Base-by-base conservation (phyloP, 495 filamentous ascomycete species). In the Penicillium parvum region DNA sequence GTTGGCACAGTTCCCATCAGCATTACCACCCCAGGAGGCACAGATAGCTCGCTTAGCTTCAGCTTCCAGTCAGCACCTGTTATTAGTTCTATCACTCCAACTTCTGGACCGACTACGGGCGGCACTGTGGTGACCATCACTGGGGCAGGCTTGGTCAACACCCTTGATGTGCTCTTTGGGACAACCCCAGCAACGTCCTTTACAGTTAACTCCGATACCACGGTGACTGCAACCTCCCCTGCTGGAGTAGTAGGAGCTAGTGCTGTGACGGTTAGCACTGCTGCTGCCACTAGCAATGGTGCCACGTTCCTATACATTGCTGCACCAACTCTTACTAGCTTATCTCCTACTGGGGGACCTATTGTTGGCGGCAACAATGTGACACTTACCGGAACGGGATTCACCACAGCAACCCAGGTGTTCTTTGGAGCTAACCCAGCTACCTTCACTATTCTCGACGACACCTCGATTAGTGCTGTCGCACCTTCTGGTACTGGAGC, bases 1-100 rank as follows among this genome's bases (percentile, higher is more conserved):
- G 20, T 33, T 14, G 18, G 40, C 16, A 34, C 40, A 26, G 40
- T 43, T 17, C 40, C 28, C 16, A n/a, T 43, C 40, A 43, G 21
- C 17, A 43, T 43, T 19, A 43, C 40, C 11, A 32, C 28, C 14
- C 18, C 40, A 2, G 40, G 40, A 12, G 40, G 40, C 17, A 43
- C 21, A 14, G 14, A 34, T 33, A 43, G 30, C 28, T 33, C 40
- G 21, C 30, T 43, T 25, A 33, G 18, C 9, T 43, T 34, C 18
- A 43, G 29, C n/a, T 43, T 33, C 30, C 28, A 34, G 16, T 5
- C 17, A 8, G 5, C 28, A 3, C 28, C 40, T 2, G 28, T 33
- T 4, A 22, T 43, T 17, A 34, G 18, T 27, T 33, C 40, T 0
- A 33, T 43, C 5, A 34, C 18, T 37, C 34, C 34, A 11, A 37